Conservation (phyloP, 495 filamentous ascomycete genomes). For the Extremus antarcticus region DNA sequence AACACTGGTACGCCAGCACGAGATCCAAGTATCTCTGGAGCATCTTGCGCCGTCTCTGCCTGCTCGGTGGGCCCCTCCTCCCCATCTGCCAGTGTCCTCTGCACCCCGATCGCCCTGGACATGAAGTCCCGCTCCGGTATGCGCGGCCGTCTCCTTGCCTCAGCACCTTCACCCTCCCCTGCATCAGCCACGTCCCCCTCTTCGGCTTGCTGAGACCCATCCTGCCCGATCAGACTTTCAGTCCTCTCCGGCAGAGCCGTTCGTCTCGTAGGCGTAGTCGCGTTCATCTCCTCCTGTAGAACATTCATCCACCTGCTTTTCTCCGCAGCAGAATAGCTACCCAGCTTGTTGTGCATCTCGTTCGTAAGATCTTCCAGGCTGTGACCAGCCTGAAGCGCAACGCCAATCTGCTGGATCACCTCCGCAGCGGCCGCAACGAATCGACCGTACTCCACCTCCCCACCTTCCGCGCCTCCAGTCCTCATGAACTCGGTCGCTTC, state of each 20-base stretch:
- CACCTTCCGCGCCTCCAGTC: neutral
- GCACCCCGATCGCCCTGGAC: neutral
- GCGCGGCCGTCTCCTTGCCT: neutral
- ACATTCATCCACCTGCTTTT: no score
- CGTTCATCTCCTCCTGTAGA: no score
- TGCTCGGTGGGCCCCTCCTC: neutral
- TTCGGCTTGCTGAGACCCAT: neutral
- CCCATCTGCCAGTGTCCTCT: neutral
- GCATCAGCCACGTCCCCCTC: neutral
- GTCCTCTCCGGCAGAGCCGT: no score
- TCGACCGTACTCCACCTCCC: neutral
- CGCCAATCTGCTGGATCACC: neutral
- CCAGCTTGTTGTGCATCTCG: slow-evolving; percentile 1
- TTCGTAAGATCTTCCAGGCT: neutral
- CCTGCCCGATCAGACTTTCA: no score
- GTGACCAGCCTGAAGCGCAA: neutral
- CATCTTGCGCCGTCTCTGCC: no score
- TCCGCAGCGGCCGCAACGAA: neutral
- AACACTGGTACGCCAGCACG: no score
- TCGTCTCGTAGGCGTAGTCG: no score
- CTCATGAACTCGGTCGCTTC: neutral
- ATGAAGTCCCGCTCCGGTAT: neutral
- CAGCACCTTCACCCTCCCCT: neutral
- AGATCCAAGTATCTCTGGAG: no score
- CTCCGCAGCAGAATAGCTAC: neutral